A percentile compares a stretch with the other conserved stretches of the same genome.
phyloP scores from a whole-genome alignment of 1,284 basidiomycete genomes.

The Taiwanofungus camphoratus region DNA sequence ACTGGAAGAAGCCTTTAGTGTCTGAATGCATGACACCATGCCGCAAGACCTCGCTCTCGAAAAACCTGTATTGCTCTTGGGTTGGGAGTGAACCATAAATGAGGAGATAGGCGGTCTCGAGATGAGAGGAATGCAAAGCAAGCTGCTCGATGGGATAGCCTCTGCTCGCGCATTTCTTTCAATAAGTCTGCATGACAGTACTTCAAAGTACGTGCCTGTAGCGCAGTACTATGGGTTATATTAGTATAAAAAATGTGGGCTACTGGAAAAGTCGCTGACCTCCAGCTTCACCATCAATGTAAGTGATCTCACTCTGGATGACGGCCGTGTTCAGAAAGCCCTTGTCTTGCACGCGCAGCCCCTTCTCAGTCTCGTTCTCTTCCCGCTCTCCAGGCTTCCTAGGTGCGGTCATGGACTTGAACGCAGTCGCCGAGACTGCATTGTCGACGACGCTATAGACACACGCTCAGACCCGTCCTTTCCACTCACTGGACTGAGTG shows the following conservation, averaged over 20 bases:
- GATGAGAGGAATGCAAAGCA: conserved; percentile 69
- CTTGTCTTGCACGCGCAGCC: conserved; percentile 71
- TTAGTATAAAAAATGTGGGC: too few species aligned
- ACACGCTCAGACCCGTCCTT: not conserved
- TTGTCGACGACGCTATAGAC: conserved; percentile 64
- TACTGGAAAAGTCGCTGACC: conserved; percentile 36
- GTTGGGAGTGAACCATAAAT: conserved; percentile 82
- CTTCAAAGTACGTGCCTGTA: conserved; percentile 45
- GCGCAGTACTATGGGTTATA: conserved; percentile 52
- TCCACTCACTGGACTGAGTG: not conserved
- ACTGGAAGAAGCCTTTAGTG: conserved; percentile 73
- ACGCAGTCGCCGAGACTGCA: conserved; percentile 71
- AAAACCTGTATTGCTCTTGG: conserved; percentile 52
- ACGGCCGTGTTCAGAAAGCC: conserved; percentile 87
- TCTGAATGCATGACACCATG: conserved; percentile 77
- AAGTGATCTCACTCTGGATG: conserved; percentile 76
- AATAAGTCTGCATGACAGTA: not conserved
- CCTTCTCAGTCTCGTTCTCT: conserved; percentile 81
- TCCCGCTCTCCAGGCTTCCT: conserved; percentile 53
- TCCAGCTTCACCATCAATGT: conserved; percentile 83
- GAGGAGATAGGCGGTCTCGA: conserved; percentile 82
- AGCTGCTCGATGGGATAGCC: conserved; percentile 93
- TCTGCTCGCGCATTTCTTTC: conserved; percentile 32
- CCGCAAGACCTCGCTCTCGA: conserved; percentile 71
- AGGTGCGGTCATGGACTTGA: conserved; percentile 69